Conservation (phyloP, 208 protist species). For the Acanthamoeba triangularis region DNA sequence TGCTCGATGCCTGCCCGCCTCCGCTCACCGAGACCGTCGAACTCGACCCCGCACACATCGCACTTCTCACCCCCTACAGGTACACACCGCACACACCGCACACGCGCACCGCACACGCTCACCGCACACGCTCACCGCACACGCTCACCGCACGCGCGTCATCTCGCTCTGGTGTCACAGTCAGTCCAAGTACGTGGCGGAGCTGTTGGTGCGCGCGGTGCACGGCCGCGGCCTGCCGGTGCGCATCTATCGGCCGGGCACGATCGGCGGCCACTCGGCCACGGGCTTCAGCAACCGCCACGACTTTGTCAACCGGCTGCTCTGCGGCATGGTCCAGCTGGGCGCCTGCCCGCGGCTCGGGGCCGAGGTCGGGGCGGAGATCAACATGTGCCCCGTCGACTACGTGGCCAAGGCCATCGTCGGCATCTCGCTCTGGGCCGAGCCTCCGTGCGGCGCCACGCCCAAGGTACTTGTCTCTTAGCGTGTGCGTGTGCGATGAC, state of each 20-base stretch:
- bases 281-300: conserved; percentile 39
- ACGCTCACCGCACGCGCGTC: too few species aligned
- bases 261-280: conserved; percentile 25
- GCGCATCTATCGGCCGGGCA: conserved; percentile 41
- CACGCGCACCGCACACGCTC: too few species aligned
- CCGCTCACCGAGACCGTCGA: background rate
- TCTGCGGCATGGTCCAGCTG: conserved; percentile 64
- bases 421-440: background rate
- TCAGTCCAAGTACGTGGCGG: conserved; percentile 57
- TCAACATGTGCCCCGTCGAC: conserved; percentile 64
- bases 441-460: background rate
- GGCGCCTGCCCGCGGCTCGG: background rate
- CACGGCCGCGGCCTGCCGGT: background rate
- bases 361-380: background rate
- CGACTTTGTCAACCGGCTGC: conserved; percentile 39
- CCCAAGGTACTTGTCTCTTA: background rate
- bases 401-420: conserved; percentile 46
- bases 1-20: background rate
- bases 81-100: background rate
- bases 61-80: background rate
- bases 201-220: background rate
- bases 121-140: too few species aligned
- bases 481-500: too few species aligned
- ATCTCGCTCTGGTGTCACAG: background rate
- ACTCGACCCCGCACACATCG: background rate